phyloP scores from a whole-genome alignment of 2,329 filamentous ascomycete genomes.

The Zymoseptoria ardabiliae region DNA sequence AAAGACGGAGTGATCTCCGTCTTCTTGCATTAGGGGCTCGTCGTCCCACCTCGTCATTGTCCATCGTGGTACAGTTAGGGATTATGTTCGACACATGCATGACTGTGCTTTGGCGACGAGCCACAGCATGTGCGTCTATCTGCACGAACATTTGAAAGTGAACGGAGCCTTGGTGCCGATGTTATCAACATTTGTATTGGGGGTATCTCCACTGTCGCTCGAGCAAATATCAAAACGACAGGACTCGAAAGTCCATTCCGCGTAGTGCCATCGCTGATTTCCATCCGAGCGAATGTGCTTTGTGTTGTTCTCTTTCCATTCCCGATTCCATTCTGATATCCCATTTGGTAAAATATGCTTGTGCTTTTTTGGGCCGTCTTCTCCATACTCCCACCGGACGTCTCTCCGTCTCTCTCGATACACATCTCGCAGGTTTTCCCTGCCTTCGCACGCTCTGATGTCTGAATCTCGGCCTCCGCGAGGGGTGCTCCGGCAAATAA shows the following conservation, averaged over 20 bases:
- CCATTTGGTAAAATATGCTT: constrained; percentile 5
- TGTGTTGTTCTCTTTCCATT: constrained; percentile 1
- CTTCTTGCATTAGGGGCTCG: background rate
- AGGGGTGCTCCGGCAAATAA: constrained; percentile 6
- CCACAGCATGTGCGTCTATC: background rate
- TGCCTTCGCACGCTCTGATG: background rate
- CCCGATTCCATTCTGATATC: constrained; percentile 9
- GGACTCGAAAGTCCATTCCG: background rate
- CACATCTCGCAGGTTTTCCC: background rate
- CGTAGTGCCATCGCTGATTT: constrained; percentile 1
- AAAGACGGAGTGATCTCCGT: background rate
- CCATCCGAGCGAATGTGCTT: constrained; percentile 6
- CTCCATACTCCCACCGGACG: background rate
- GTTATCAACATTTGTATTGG: background rate
- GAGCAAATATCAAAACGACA: constrained; percentile 1
- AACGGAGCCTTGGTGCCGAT: background rate
- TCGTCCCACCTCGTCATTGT: background rate
- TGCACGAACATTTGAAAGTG: background rate
- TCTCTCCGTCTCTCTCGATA: background rate
- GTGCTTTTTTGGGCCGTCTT: constrained; percentile 5
- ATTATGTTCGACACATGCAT: background rate
- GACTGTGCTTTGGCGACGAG: background rate
- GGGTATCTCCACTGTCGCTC: constrained; percentile 3
- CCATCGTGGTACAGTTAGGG: background rate
- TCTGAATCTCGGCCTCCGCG: background rate